A percentile compares a stretch with the other conserved stretches of the same genome.
Conservation (phyloP, 805 yeast species). For the Suhomyces emberorum region DNA sequence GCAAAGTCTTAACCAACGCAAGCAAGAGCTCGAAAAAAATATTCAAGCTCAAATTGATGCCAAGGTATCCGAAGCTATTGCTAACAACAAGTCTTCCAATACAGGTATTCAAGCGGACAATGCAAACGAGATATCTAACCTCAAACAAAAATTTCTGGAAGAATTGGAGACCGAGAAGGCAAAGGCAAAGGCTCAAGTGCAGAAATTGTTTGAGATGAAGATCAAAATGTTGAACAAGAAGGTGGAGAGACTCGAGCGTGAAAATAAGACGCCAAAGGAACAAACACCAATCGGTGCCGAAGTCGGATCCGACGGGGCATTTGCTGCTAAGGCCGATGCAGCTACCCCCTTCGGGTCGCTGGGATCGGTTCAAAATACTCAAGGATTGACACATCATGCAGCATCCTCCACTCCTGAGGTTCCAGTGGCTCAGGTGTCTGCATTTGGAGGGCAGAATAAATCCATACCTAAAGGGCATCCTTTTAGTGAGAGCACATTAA, state of each 20-base stretch:
- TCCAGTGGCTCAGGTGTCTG: too few relatives aligned
- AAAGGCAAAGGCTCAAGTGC: conserved; percentile 47
- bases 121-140: conserved; percentile 15
- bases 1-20: conserved; percentile 15
- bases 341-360: too few relatives aligned
- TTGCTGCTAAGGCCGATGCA: background rate
- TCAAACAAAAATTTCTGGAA: conserved; percentile 17
- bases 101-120: conserved; percentile 12
- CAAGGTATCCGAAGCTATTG: background rate
- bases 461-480: conserved; percentile 20
- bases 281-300: background rate
- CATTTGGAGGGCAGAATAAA: too few relatives aligned
- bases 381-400: too few relatives aligned
- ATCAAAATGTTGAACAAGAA: conserved; percentile 52
- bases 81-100: background rate
- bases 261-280: conserved; percentile 3
- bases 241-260: conserved; percentile 50
- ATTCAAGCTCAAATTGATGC: conserved; percentile 19
- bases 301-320: background rate
- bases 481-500: conserved; percentile 28
- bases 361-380: too few relatives aligned
- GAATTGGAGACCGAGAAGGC: conserved; percentile 24
- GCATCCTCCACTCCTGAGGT: too few relatives aligned
- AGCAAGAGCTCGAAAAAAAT: conserved; percentile 37
- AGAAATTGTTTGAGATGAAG: conserved; percentile 58